Evolutionary conservation across 768 basidiomycete genomes (phyloP).

Genomic region (Lenzites betulinus): DNA sequence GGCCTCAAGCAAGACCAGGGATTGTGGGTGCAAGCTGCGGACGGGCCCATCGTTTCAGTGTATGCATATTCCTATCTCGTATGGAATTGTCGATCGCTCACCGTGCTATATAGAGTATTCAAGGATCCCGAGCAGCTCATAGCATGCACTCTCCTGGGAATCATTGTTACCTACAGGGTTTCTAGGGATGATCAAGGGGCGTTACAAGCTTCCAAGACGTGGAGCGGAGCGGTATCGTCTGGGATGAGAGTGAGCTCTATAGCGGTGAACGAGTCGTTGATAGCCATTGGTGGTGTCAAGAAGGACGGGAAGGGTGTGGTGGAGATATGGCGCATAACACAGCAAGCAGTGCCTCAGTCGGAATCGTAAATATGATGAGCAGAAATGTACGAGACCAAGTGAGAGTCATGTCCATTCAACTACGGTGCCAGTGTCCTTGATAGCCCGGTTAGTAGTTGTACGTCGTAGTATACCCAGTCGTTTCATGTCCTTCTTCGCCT

Average conservation of each 20-base stretch:
- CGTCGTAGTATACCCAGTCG: too few relatives aligned
- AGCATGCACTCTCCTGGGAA: constrained; percentile 64
- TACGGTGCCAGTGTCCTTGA: too few relatives aligned
- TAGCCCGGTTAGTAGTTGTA: too few relatives aligned
- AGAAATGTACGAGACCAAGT: too few relatives aligned
- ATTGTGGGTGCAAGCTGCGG: constrained; percentile 52
- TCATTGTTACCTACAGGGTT: constrained; percentile 51
- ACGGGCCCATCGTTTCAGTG: constrained; percentile 77
- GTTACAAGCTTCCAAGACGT: constrained; percentile 45
- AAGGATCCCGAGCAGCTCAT: constrained; percentile 46
- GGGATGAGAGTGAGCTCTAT: constrained; percentile 70
- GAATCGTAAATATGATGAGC: neutral
- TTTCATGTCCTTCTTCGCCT: neutral
- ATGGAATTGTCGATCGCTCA: neutral
- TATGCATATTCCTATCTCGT: constrained; percentile 35
- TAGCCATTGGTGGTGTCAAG: constrained; percentile 65
- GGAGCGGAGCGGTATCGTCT: constrained; percentile 45
- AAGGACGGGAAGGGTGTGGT: constrained; percentile 59
- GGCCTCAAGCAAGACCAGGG: constrained; percentile 57
- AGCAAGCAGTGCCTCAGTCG: neutral
- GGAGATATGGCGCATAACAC: constrained; percentile 53
- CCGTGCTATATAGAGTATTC: constrained; percentile 46
- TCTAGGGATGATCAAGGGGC: constrained; percentile 39
- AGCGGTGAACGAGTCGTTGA: constrained; percentile 44
- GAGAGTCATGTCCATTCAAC: too few relatives aligned